A percentile compares a stretch with the other conserved stretches of the same genome.
Evolutionary conservation across 768 basidiomycete species (phyloP).

Genomic region (Pleurotus tuber-regium): DNA sequence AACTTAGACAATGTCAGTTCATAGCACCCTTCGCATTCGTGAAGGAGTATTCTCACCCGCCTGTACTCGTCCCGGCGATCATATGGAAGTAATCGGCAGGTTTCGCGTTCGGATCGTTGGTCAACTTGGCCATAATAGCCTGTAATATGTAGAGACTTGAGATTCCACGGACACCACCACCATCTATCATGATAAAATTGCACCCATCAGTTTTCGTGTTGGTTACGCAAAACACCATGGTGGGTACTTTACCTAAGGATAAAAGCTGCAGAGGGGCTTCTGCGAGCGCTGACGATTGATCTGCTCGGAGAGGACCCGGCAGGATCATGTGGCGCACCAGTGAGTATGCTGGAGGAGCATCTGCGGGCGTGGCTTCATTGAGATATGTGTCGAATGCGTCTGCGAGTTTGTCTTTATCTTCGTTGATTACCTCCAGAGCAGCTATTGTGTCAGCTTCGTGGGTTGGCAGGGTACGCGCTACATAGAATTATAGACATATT

Average conservation of each 20-base stretch:
- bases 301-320: constrained; percentile 23
- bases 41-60: constrained; percentile 22
- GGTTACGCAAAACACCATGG: background rate
- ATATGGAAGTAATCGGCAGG: constrained; percentile 34
- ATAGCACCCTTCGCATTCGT: background rate
- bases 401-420: constrained; percentile 16
- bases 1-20: constrained; percentile 12
- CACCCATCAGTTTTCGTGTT: no score
- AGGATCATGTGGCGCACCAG: constrained; percentile 22
- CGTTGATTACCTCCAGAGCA: constrained; percentile 10
- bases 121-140: constrained; percentile 26
- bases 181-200: no score
- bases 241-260: constrained; percentile 23
- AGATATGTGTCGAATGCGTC: constrained; percentile 19
- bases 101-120: constrained; percentile 19
- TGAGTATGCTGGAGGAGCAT: constrained; percentile 20
- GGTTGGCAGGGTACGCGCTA: constrained; percentile 4
- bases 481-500: background rate
- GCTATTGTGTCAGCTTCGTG: constrained; percentile 11
- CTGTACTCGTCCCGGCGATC: constrained; percentile 33
- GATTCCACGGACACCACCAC: constrained; percentile 34
- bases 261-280: constrained; percentile 23
- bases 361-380: constrained; percentile 17
- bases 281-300: constrained; percentile 19
- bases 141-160: constrained; percentile 29